Percentiles rank a stretch among this genome's conserved stretches.
Evolutionary conservation across 2,329 filamentous ascomycete species (phyloP).

Genomic region (Claviceps pusilla): DNA sequence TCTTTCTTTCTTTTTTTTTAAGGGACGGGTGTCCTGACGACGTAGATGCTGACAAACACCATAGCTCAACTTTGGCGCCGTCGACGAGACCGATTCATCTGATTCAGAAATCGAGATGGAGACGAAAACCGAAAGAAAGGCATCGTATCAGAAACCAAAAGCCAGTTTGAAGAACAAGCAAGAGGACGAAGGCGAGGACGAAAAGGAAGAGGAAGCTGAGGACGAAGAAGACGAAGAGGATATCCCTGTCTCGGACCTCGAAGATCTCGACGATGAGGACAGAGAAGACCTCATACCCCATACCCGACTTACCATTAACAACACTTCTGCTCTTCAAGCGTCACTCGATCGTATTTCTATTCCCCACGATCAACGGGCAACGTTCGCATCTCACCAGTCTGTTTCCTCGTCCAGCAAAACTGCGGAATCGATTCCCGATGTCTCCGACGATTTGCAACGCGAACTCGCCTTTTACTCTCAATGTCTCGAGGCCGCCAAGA

Average conservation of each 20-base stretch:
- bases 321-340: slow-evolving; percentile 69
- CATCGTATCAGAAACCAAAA: slow-evolving; percentile 15
- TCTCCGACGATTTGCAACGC: slow-evolving; percentile 81
- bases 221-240: slow-evolving; percentile 68
- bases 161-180: slow-evolving; percentile 11
- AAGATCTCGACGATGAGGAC: slow-evolving; percentile 62
- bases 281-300: slow-evolving; percentile 77
- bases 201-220: slow-evolving; percentile 11
- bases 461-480: slow-evolving; percentile 91
- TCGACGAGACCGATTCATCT: slow-evolving; percentile 46
- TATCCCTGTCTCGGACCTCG: slow-evolving; percentile 77
- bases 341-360: slow-evolving; percentile 64
- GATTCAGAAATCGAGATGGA: slow-evolving; percentile 69
- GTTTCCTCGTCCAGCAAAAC: slow-evolving; percentile 54
- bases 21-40: not conserved
- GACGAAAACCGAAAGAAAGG: slow-evolving; percentile 37
- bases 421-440: slow-evolving; percentile 54
- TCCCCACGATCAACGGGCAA: slow-evolving; percentile 48
- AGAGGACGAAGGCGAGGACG: slow-evolving; percentile 19
- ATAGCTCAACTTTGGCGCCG: slow-evolving; percentile 37
- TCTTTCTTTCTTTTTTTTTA: no score
- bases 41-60: not conserved
- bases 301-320: slow-evolving; percentile 93
- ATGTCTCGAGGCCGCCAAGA: slow-evolving; percentile 61
- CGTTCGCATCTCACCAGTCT: slow-evolving; percentile 73